Base-by-base conservation (phyloP, 2,329 filamentous ascomycete genomes). In the Pseudodiploospora longispora region DNA sequence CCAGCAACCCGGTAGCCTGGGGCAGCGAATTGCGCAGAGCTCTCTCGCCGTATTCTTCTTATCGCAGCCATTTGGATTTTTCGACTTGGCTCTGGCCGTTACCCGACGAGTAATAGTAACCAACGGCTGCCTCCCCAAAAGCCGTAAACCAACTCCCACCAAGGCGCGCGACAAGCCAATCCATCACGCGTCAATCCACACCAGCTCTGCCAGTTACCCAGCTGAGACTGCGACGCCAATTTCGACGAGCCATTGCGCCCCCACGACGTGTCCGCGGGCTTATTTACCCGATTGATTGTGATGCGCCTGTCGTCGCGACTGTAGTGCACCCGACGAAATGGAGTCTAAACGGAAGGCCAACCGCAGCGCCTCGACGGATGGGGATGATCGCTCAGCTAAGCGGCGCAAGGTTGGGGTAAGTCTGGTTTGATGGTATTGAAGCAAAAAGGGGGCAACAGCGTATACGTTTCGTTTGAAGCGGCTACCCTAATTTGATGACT, bases 321-420 rank as follows among this genome's bases (percentile, higher is more conserved):
- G 35, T 48, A 49, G 44, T 46, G 30, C 52, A 49, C 38, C 45
- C 47, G 45, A 44, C 50, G 51, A 61, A 50, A 79, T 79, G 75
- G 75, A 79, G 52, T 68, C 66, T 59, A 79, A 79, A 64, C 72
- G 75, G 52, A 79, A 78, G 56, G 72, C 72, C 41, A 71, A 71
- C 55, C 68, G 70, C 49, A 59, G 62, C 46, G 65, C 66, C 44
- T 49, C 59, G 41, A 63, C 63, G 38, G 74, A 78, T 46, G 61
- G 63, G 46, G 70, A 72, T 42, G 74, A 79, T 54, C 72, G 75
- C 56, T 69, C 70, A 44, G 64, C 70, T 6, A 80, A 80, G 66
- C 69, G 76, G 55, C 72, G 72, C 60, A 79, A 64, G 69, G 59
- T 65, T 64, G 55, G 68, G 65, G 58, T 73, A 71, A 60, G 75